Evolutionary conservation across 1,284 basidiomycete genomes (phyloP).

Genomic region (Boletus sp.): DNA sequence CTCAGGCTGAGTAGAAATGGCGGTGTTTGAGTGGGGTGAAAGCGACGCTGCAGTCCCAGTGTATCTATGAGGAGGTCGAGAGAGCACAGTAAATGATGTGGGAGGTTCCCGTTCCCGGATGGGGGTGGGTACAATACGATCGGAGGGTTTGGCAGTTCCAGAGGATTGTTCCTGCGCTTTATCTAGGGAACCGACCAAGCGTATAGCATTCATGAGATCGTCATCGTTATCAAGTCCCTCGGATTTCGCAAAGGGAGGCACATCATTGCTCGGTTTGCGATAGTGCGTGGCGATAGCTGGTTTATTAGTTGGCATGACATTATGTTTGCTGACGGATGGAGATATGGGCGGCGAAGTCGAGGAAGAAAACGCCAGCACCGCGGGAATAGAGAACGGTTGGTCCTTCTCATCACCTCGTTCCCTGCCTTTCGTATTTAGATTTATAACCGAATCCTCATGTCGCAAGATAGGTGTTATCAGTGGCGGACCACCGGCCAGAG

Average conservation of each 20-base stretch:
- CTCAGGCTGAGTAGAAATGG: conserved; percentile 20
- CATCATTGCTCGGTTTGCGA: conserved; percentile 26
- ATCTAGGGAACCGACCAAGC: conserved; percentile 35
- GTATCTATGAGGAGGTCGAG: conserved; percentile 52
- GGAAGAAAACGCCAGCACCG: conserved; percentile 29
- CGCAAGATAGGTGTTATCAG: conserved; percentile 34
- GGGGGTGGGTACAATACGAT: conserved; percentile 61
- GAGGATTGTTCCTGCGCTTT: conserved; percentile 24
- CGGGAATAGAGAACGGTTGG: conserved; percentile 38
- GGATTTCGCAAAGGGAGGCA: conserved; percentile 10
- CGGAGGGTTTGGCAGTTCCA: conserved; percentile 9
- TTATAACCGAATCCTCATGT: conserved; percentile 34
- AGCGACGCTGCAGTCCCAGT: conserved; percentile 22
- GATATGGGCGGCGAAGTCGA: conserved; percentile 27
- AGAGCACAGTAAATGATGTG: conserved; percentile 69
- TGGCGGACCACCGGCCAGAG: conserved; percentile 36
- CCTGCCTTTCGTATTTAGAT: conserved; percentile 17
- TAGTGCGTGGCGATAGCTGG: conserved; percentile 13
- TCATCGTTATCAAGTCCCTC: conserved; percentile 30
- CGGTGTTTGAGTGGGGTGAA: conserved; percentile 10
- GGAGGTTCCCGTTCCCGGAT: conserved; percentile 64
- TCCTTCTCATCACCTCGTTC: conserved; percentile 33
- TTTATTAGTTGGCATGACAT: neutral
- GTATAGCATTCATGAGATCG: conserved; percentile 39
- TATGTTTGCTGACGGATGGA: conserved; percentile 18